Evolutionary conservation across 1,284 basidiomycete genomes (phyloP), one percentile per base, ranked within the genome.

Genomic region (Ustilago hordei): DNA sequence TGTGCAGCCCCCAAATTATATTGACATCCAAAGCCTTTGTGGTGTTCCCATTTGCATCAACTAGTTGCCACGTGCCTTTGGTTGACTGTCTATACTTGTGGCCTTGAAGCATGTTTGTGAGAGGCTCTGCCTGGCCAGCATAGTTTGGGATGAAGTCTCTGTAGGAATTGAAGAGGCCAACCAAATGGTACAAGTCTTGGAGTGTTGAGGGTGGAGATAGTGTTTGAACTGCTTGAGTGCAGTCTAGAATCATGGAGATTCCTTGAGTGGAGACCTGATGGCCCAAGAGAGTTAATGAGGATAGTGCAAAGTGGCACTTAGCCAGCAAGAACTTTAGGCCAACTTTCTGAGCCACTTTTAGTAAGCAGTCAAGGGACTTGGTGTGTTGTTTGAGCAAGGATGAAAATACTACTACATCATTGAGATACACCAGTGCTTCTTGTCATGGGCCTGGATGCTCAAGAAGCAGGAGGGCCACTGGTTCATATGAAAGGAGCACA

Each of bases 161-260:
- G 28, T 64, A 56, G 43, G 50, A 64, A n/a, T 54, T 54, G 53
- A 64, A 64, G 5, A 64, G 54, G 19, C 61, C 54, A 2, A 64
- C 28, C 13, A 43, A 32, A 32, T 56, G 53, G 61, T 64, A 55
- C 39, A 64, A 34, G 11, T 64, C 8, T 35, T 50, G 54, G 12
- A 55, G 28, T 11, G 53, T 64, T 4, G 0, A 6, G 6, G 59
- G 59, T 15, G 43, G 31, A 3, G 47, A 35, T 0, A 61, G 32
- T 2, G 1, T 11, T 11, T 7, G 11, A 0, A 61, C 59, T 4
- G 59, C 59, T 17, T 8, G 6, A 36, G 32, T n/a, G 9, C 35
- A 11, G 36, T 54, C 35, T 36, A 7, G 34, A 1, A 39, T 4
- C 9, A 52, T 15, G 1, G 53, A 54, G 1, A 54, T 23, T 0